Base-by-base conservation (phyloP, 2,329 filamentous ascomycete genomes). In the Stemphylium vesicarium region DNA sequence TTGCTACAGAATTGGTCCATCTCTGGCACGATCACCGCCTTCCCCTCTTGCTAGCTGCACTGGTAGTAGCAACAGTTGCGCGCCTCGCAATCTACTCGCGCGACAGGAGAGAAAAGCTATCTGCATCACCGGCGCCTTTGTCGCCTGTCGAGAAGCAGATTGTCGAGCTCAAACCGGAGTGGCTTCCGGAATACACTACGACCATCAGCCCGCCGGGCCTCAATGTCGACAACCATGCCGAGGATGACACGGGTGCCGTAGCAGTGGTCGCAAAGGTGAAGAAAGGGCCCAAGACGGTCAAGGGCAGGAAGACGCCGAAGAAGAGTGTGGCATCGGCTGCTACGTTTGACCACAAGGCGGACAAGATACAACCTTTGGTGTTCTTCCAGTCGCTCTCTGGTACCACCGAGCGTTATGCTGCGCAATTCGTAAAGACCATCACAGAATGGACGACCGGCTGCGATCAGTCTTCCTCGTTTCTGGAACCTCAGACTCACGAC, bases 351-450 rank as follows among this genome's bases (percentile, higher is more conserved):
- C 63, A 67, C 51, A 61, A 62, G 37, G 65, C 62, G 40, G 66
- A 79, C 22, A 82, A 81, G 44, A 82, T 92, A 50, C 89, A 94
- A 71, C 84, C 90, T 2, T 76, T 96, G 13, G 78, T 97, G 29
- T 98, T 97, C 79, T 98, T 90, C 79, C 94, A 92, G 2, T 96
- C 93, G 0, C 81, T 98, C 52, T 96, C 91, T 3, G 91, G 88
- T 3, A 90, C 86, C 29, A 97, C 93, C 1, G 88, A 94, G 71
- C 88, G 85, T 66, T 85, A 88, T 54, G 89, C 90, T 1, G 82
- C 85, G 20, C 79, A 82, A 1, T 85, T 95, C 43, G 77, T 81
- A n/a, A 79, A 84, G 53, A 75, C 78, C 1, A 73, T 94, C 24
- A 79, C 80, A 57, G 69, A 62, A 66, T 77, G 78, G 77, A 66